Evolutionary conservation across 2,329 filamentous ascomycete species (phyloP), one percentile per base, ranked within the genome.

Genomic region (Monosporascus cannonballus): DNA sequence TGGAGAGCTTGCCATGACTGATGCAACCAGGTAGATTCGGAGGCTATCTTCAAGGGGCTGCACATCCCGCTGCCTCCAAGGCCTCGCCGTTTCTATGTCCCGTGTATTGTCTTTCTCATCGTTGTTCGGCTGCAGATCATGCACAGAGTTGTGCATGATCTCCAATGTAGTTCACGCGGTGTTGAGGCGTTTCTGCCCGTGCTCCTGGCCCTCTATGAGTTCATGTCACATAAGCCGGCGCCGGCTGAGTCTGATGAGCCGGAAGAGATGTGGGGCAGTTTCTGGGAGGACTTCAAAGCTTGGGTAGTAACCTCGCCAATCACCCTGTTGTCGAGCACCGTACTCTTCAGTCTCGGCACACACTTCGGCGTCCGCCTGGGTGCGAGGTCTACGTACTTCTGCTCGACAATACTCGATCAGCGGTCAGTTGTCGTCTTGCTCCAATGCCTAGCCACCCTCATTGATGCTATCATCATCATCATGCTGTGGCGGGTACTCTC

Each of bases 151-250:
- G 70, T 75, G 15, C 64, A 67, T 25, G 71, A 76, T 53, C 71
- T 78, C 37, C 78, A 81, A 63, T 83, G 80, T 59, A 71, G 77
- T 6, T 68, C 64, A 14, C 67, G 73, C 20, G 78, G 78, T 3
- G 58, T 81, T 17, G 77, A 81, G 71, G 71, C 76, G 2, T 77
- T 77, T 57, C 61, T 81, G 4, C 74, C 74, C 36, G 51, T 76
- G 4, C 51, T 77, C 3, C 61, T 81, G 5, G 70, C 76, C 24
- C 54, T 67, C 20, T 73, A 79, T 52, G 73, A 78, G 56, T 70
- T 76, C 36, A 65, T 77, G 34, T 71, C 70, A 4, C 59, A 69
- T 49, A 68, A 64, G 25, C 62, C 62, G 14, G 58, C 59, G 3
- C 60, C 62, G n/a, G 66, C 66, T 8, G 69, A 73, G 6, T 64